Percentiles rank a stretch among this genome's conserved stretches.
Conservation (phyloP, 495 filamentous ascomycete genomes). For the Aspergillus taichungensis region DNA sequence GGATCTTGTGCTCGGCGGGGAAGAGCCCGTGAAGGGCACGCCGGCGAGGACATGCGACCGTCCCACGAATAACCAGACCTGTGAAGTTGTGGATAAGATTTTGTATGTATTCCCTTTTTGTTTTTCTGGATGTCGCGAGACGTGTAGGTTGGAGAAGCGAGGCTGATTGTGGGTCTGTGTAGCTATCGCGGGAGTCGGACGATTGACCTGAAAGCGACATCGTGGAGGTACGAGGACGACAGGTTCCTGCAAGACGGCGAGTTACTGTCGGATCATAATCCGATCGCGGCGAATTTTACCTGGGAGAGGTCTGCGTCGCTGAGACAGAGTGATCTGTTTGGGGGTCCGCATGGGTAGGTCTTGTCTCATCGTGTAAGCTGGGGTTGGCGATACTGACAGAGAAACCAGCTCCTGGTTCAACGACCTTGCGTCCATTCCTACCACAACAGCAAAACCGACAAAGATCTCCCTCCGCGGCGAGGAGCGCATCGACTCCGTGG, state of each 20-base stretch:
- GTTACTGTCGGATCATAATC: slow-evolving; percentile 55
- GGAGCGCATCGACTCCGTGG: slow-evolving; percentile 42
- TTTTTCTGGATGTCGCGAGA: background rate
- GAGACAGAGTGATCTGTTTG: slow-evolving; percentile 40
- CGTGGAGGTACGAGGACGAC: slow-evolving; percentile 39
- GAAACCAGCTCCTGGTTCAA: slow-evolving; percentile 42
- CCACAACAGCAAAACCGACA: slow-evolving; percentile 13
- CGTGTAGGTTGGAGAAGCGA: background rate
- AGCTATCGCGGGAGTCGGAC: slow-evolving; percentile 41
- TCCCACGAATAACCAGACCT: slow-evolving; percentile 37
- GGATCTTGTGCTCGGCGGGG: slow-evolving; percentile 33
- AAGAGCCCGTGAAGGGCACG: slow-evolving; percentile 32
- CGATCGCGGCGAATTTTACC: slow-evolving; percentile 44
- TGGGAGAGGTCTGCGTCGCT: slow-evolving; percentile 35
- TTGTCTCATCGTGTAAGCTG: background rate
- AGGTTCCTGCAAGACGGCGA: slow-evolving; percentile 45
- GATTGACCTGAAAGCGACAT: slow-evolving; percentile 30
- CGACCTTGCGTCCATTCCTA: slow-evolving; percentile 31
- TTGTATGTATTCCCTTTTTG: slow-evolving; percentile 17
- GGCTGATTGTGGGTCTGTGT: background rate
- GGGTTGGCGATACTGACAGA: background rate
- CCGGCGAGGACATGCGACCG: slow-evolving; percentile 35
- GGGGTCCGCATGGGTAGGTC: slow-evolving; percentile 39
- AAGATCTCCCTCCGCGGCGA: slow-evolving; percentile 40
- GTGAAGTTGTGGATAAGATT: slow-evolving; percentile 58